Evolutionary conservation across 2,329 filamentous ascomycete species (phyloP).

Genomic region (Fusarium temperatum): DNA sequence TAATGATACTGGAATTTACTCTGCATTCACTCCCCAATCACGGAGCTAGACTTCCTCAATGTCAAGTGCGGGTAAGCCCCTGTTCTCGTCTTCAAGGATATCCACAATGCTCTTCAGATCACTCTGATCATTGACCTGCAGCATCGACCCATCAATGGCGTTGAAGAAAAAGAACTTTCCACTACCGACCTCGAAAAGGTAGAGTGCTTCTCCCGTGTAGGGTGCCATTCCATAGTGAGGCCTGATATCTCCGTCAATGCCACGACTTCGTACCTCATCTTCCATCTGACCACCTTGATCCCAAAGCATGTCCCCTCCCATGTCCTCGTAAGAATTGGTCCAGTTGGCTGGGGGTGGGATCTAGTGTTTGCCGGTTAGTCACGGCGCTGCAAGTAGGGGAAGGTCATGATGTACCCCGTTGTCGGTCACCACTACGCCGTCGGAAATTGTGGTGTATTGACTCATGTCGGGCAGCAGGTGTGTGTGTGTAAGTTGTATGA

Average conservation of each 20-base stretch:
- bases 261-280: neutral
- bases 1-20: accelerated
- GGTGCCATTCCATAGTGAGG: neutral
- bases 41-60: neutral
- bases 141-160: neutral
- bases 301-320: neutral
- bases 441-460: neutral
- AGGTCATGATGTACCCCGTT: neutral
- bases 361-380: neutral
- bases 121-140: neutral
- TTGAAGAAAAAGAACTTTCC: neutral
- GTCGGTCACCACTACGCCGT: neutral
- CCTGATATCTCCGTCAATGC: neutral
- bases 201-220: neutral
- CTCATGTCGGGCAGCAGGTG: too few species aligned
- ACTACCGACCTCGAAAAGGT: neutral
- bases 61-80: neutral
- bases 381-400: neutral
- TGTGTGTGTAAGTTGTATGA: accelerated
- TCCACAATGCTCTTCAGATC: neutral
- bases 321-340: neutral
- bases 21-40: too few species aligned
- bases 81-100: neutral
- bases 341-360: neutral
- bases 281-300: neutral